Conservation (phyloP, 2,329 filamentous ascomycete species). For the Cytospora mali region DNA sequence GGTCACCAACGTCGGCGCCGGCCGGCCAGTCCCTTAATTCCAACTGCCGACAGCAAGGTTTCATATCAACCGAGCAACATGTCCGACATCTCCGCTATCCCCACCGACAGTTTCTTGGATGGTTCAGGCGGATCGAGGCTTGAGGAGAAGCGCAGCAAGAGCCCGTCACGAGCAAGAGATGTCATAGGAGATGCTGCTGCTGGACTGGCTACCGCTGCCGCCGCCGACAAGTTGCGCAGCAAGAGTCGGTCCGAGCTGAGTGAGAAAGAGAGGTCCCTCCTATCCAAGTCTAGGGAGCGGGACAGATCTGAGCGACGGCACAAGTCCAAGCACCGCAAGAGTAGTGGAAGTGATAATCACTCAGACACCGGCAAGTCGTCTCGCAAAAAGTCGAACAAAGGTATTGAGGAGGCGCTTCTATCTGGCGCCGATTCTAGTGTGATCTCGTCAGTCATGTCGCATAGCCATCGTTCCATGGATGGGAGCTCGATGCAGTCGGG, state of each 20-base stretch:
- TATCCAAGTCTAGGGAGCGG: constrained; percentile 42
- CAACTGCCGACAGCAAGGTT: constrained; percentile 56
- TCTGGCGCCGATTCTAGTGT: constrained; percentile 58
- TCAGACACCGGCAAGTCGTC: constrained; percentile 50
- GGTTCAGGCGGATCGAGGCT: constrained; percentile 51
- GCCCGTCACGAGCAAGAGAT: constrained; percentile 45
- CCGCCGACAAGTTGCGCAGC: constrained; percentile 47
- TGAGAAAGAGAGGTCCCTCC: constrained; percentile 35
- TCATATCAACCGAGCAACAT: constrained; percentile 66
- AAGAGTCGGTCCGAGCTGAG: constrained; percentile 47
- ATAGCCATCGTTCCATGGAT: constrained; percentile 59
- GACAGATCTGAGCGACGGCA: constrained; percentile 55
- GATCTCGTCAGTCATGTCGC: constrained; percentile 55
- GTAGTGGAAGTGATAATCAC: constrained; percentile 52
- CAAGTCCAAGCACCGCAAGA: constrained; percentile 53
- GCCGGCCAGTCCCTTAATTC: constrained; percentile 69
- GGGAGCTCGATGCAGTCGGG: constrained; percentile 55
- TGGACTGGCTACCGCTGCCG: constrained; percentile 43
- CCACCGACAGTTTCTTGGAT: constrained; percentile 63
- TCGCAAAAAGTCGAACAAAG: constrained; percentile 54
- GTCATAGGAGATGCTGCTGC: constrained; percentile 43
- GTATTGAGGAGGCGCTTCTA: constrained; percentile 54
- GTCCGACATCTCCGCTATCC: constrained; percentile 84
- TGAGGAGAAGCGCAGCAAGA: constrained; percentile 44
- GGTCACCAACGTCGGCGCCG: constrained; percentile 55